Evolutionary conservation across 108 stramenopile genomes (phyloP).

Genomic region (Skeletonema menzelii): DNA sequence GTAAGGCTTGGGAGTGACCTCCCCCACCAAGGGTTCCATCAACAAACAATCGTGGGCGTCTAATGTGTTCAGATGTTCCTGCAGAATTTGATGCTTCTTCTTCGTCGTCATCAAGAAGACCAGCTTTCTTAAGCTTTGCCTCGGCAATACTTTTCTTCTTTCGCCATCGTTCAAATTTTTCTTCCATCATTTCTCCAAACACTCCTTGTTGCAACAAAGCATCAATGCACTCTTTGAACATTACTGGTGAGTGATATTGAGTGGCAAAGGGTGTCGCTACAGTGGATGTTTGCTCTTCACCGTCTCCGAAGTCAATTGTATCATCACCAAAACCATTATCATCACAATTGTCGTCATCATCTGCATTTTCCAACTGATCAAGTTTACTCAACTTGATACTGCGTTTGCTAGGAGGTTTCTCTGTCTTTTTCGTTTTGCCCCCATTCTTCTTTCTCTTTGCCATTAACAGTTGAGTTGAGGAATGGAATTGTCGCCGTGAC

Average conservation of each 20-base stretch:
- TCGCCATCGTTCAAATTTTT: conserved; percentile 29
- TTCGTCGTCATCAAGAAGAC: conserved; percentile 26
- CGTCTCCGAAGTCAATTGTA: background rate
- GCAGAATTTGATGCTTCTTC: conserved; percentile 6
- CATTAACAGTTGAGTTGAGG: conserved; percentile 24
- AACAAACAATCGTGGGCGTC: conserved; percentile 62
- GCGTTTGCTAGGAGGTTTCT: background rate
- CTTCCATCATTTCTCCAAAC: conserved; percentile 29
- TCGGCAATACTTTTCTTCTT: conserved; percentile 33
- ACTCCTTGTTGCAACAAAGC: conserved; percentile 58
- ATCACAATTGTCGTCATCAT: background rate
- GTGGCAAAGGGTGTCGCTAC: conserved; percentile 51
- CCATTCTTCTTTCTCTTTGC: conserved; percentile 29
- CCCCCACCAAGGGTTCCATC: conserved; percentile 91
- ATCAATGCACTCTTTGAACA: conserved; percentile 79
- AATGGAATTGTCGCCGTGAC: conserved; percentile 12
- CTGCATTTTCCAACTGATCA: conserved; percentile 1
- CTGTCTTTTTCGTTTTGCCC: conserved; percentile 27
- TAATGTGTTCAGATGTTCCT: background rate
- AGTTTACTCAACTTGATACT: conserved; percentile 7
- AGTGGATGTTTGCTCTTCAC: conserved; percentile 3
- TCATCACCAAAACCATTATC: background rate
- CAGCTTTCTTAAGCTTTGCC: conserved; percentile 33
- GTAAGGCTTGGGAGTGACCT: conserved; percentile 77
- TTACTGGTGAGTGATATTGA: conserved; percentile 86